Percentiles rank a stretch among this genome's conserved stretches.
These are phyloP conservation scores for Tylopilus plumbeoviolaceoides DNA, from an alignment of 768 basidiomycete species.

Conservation along the genomic window DNA sequence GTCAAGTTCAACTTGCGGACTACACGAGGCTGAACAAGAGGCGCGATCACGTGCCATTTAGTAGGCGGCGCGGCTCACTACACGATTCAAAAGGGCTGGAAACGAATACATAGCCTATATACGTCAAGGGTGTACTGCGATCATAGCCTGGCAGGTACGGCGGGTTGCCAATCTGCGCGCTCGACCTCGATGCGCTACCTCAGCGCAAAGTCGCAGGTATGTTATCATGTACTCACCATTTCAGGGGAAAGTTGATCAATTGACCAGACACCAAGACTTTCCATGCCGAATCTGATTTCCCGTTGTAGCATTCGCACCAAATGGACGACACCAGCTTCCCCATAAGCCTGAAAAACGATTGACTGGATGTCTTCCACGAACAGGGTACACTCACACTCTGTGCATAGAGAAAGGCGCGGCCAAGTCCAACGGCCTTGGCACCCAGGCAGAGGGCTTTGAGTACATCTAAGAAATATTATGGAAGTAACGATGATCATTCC, in stretches of 20 bases:
- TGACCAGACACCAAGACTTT: constrained; percentile 64
- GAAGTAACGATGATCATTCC: not conserved
- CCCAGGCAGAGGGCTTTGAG: constrained; percentile 89
- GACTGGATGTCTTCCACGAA: not conserved
- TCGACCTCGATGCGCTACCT: constrained; percentile 42
- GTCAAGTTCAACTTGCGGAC: constrained; percentile 2
- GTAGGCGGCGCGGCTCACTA: not conserved
- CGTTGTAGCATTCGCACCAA: constrained; percentile 63
- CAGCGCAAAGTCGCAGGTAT: not conserved
- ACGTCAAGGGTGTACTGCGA: not conserved
- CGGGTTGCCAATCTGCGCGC: constrained; percentile 64
- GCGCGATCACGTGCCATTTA: constrained; percentile 17
- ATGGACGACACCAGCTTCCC: constrained; percentile 64
- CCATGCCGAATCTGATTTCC: constrained; percentile 77
- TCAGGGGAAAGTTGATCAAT: constrained; percentile 67
- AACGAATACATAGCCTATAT: not conserved
- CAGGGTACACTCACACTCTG: constrained; percentile 55
- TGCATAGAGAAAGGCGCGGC: constrained; percentile 82
- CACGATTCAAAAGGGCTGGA: not conserved
- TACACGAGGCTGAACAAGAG: constrained; percentile 6
- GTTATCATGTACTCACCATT: constrained; percentile 46
- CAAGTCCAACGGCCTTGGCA: constrained; percentile 82
- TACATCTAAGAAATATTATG: constrained; percentile 47
- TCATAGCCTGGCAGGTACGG: constrained; percentile 22
- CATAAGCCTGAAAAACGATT: constrained; percentile 55